A percentile compares a stretch with the other conserved stretches of the same genome.
Conservation (phyloP, 352 stramenopile genomes). For the Phytopythium delawarense region DNA sequence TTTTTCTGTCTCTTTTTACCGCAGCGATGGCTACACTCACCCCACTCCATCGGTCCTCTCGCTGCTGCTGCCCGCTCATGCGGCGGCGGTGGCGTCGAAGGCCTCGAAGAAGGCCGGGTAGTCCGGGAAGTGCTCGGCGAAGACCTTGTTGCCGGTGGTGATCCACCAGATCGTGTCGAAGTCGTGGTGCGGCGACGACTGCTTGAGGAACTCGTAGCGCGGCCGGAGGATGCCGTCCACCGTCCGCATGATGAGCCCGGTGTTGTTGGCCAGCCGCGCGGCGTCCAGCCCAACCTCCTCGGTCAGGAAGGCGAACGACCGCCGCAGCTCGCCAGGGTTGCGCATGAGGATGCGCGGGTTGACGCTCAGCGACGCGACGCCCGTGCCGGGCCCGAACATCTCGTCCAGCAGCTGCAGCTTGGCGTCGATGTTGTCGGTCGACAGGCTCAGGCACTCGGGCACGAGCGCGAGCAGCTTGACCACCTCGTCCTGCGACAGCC, state of each 20-base stretch:
- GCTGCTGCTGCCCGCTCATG: background rate
- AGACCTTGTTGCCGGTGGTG: background rate
- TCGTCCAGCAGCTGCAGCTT: conserved; percentile 38
- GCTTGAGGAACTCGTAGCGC: conserved; percentile 17
- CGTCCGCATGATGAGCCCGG: conserved; percentile 36
- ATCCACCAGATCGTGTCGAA: conserved; percentile 3
- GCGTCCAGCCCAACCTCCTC: conserved; percentile 25
- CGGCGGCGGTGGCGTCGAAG: no score
- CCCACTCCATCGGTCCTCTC: no score
- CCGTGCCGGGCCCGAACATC: conserved; percentile 31
- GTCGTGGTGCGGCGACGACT: background rate
- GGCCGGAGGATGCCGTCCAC: conserved; percentile 34
- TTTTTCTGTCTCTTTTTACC: no score
- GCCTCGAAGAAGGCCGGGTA: background rate
- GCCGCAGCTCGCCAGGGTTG: conserved; percentile 35
- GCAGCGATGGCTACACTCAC: background rate
- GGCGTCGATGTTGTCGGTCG: conserved; percentile 26
- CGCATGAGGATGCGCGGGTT: conserved; percentile 48
- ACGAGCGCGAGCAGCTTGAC: conserved; percentile 27
- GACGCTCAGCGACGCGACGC: conserved; percentile 12
- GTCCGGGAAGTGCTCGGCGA: background rate
- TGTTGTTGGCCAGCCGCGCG: conserved; percentile 25
- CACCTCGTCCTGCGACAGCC: conserved; percentile 26
- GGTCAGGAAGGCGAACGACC: conserved; percentile 33
- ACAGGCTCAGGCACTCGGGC: conserved; percentile 38